These are phyloP conservation scores for Bacterosira constricta DNA, from an alignment of 108 stramenopile genomes.

Conservation along the genomic window DNA sequence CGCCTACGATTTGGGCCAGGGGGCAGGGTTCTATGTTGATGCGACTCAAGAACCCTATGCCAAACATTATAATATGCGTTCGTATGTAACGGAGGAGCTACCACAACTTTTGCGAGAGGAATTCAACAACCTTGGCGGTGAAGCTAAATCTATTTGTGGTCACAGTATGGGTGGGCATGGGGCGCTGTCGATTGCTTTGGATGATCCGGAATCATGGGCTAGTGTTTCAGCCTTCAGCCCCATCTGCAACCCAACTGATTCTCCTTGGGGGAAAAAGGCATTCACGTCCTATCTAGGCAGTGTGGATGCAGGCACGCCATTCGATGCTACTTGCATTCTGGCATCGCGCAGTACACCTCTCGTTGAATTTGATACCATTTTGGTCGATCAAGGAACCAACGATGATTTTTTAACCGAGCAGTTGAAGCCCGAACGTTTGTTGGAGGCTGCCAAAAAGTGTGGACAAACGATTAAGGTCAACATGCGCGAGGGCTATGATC, in stretches of 20 bases:
- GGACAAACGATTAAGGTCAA: conserved; percentile 76
- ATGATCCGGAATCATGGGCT: conserved; percentile 54
- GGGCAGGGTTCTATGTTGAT: conserved; percentile 98
- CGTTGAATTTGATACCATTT: conserved; percentile 65
- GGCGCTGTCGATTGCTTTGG: conserved; percentile 78
- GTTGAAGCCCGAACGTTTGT: conserved; percentile 64
- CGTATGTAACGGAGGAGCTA: conserved; percentile 93
- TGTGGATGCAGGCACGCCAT: conserved; percentile 73
- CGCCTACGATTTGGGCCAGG: conserved; percentile 91
- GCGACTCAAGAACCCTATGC: conserved; percentile 85
- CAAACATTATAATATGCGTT: conserved; percentile 92
- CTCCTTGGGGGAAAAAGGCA: conserved; percentile 98
- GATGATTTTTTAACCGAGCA: conserved; percentile 80
- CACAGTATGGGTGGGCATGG: conserved; percentile 95
- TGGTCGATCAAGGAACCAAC: conserved; percentile 77
- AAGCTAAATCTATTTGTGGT: conserved; percentile 74
- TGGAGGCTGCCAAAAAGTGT: conserved; percentile 58
- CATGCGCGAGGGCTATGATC: conserved; percentile 90
- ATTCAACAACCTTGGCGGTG: conserved; percentile 49
- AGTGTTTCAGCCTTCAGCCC: conserved; percentile 93
- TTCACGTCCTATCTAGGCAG: conserved; percentile 93
- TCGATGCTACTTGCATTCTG: conserved; percentile 90
- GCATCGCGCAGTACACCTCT: conserved; percentile 16
- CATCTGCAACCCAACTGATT: conserved; percentile 91
- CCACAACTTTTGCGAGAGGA: conserved; percentile 68